A percentile compares a stretch with the other conserved stretches of the same genome.
Conservation (phyloP, 306 rosid genomes). For the Sechiopsis laciniata region DNA sequence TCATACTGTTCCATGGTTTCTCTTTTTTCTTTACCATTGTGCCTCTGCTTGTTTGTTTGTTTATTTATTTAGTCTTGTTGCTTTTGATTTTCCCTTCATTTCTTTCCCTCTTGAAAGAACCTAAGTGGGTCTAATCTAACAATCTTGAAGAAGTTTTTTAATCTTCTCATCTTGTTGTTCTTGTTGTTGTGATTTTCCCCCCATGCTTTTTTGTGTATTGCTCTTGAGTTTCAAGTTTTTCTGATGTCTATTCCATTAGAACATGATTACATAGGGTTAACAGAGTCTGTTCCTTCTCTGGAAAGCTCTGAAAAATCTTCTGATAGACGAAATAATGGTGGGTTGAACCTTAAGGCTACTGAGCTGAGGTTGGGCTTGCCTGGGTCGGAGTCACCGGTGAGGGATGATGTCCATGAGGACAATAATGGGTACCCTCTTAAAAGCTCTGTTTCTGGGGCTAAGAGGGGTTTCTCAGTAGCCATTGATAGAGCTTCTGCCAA, state of each 20-base stretch:
- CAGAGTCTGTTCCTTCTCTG: constrained; percentile 49
- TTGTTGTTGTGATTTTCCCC: constrained; percentile 23
- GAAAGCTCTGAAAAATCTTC: constrained; percentile 47
- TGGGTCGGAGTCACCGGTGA: constrained; percentile 72
- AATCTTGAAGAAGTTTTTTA: constrained; percentile 27
- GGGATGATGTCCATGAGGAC: constrained; percentile 35
- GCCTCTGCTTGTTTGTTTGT: too few species aligned
- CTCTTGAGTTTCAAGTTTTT: constrained; percentile 21
- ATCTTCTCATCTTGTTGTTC: constrained; percentile 3
- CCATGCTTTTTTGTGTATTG: constrained; percentile 31
- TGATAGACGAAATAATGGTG: constrained; percentile 27
- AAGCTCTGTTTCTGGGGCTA: constrained; percentile 61
- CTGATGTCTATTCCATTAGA: constrained; percentile 66
- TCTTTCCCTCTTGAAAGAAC: constrained; percentile 11
- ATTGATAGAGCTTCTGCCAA: constrained; percentile 60
- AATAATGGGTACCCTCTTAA: constrained; percentile 33
- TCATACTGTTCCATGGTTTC: too few species aligned
- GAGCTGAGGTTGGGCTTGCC: constrained; percentile 89
- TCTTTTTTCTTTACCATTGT: too few species aligned
- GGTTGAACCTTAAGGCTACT: constrained; percentile 76
- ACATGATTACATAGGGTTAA: constrained; percentile 65
- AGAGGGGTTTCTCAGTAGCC: constrained; percentile 84
- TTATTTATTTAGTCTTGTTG: too few species aligned
- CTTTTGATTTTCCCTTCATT: too few species aligned
- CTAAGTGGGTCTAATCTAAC: constrained; percentile 4